Evolutionary conservation across 495 filamentous ascomycete genomes (phyloP), one percentile per base, ranked within the genome.

Genomic region (Penicillium fimorum): DNA sequence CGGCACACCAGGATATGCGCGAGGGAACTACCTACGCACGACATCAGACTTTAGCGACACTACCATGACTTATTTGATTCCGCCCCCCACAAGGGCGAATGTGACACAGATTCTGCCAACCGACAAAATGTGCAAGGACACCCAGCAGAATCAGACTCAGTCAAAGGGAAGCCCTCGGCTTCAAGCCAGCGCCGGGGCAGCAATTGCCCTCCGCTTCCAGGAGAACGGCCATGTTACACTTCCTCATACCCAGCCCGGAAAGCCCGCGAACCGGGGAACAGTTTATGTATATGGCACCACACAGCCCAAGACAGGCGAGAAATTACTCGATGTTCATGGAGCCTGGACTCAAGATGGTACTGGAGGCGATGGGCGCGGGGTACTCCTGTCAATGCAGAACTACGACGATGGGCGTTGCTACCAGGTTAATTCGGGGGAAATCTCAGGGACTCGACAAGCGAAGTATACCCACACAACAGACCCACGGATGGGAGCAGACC

Each of bases 181-280:
- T 12, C 68, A 84, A 54, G 89, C 87, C 22, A 74, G 79, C 20
- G 77, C 88, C 8, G 88, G 90, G 32, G 81, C 83, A 55, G 80
- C 80, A 40, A 77, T 95, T 49, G 88, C 92, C 20, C 70, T 96
- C 50, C 77, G 81, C 18, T 94, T 90, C 70, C 77, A 82, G 47
- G 92, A 97, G 61, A 97, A 97, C 64, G 92, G 92, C 15, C 92
- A 97, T 70, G 88, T 94, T 53, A 89, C 85, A 1, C 74, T 85
- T 0, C 83, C 87, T 6, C 64, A 77, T 27, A 79, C 79, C 44
- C 80, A 83, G 24, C 66, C 65, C 0, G 77, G 78, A 13, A 89
- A 91, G 66, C 89, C 89, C 0, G 47, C 76, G 55, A 86, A 87
- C 40, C 81, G 84, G 18, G 92, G 92, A 24, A 87, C 82, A 12